Evolutionary conservation across 345 rosid species (phyloP), one percentile per base, ranked within the genome.

Genomic region (Bruguiera parviflora): DNA sequence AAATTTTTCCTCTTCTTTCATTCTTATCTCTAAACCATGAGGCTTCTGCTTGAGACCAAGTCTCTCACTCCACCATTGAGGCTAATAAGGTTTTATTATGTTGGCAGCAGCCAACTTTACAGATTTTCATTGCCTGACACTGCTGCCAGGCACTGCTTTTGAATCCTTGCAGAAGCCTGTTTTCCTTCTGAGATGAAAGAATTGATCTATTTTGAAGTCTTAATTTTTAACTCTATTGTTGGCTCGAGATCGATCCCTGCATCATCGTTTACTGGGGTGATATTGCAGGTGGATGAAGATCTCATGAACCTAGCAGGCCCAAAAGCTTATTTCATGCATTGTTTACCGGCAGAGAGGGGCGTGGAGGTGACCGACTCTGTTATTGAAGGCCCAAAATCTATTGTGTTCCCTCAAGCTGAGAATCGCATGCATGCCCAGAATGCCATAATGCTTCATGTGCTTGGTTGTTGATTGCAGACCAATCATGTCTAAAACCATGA

Each of bases 311-410:
- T 90, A 63, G 98, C 97, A 5, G 96, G 98, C 3, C 83, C 91
- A 31, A 83, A 84, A 78, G 97, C 97, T 67, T 92, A 75, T 74
- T 92, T 92, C 82, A 92, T 95, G 98, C 99, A 95, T 64, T 95
- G 99, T 83, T 81, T 92, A 75, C 99, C 94, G n/a, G 99, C 98
- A 11, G 98, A 92, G 71, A 89, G 98, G 77, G 98, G 96, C 55
- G 91, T 88, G 0, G 98, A 95, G 79, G 96, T 90, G 68, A 95
- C 97, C 2, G 86, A 90, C 47, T 89, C 74, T 56, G 98, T 95
- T 32, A 81, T 92, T 39, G 99, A 92, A 74, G 97, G 98, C 65
- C 89, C 96, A 55, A 83, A 95, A 70, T 92, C 99, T 35, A 81
- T 94, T 19, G 96, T 94, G 49, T 94, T 94, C 57, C 92, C 96